phyloP scores from a whole-genome alignment of 106 monocot genomes.

The Apostasia ramifera region DNA sequence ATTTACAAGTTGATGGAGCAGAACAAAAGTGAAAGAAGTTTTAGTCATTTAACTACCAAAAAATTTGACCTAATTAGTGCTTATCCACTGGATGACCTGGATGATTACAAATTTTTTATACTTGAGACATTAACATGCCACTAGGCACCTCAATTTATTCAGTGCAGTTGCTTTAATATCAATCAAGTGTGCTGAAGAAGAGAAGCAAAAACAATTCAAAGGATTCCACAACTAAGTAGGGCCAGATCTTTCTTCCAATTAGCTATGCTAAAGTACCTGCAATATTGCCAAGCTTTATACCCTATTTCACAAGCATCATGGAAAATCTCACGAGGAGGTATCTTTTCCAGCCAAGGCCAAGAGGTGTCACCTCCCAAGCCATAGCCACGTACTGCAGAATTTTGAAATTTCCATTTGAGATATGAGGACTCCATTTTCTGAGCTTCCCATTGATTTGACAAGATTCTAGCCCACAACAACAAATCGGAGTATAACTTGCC shows the following conservation, averaged over 20 bases:
- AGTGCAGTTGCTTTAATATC: not conserved
- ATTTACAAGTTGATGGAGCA: not conserved
- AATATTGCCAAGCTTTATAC: not conserved
- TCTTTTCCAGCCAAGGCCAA: not conserved
- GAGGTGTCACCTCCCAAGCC: not conserved
- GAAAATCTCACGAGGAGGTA: not conserved
- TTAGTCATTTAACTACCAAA: not conserved
- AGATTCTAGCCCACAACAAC: too few species aligned
- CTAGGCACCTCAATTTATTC: not conserved
- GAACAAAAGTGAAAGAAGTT: not conserved
- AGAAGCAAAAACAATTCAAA: not conserved
- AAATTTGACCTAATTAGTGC: too few species aligned
- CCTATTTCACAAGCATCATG: not conserved
- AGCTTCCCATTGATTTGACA: too few species aligned
- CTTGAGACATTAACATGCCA: not conserved
- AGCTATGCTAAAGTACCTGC: not conserved
- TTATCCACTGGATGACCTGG: too few species aligned
- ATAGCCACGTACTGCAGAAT: not conserved
- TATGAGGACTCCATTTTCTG: too few species aligned
- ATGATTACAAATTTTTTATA: too few species aligned
- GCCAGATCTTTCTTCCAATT: not conserved
- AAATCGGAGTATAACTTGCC: not conserved
- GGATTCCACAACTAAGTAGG: not conserved
- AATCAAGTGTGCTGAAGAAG: not conserved
- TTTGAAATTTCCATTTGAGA: not conserved